Evolutionary conservation across 2,329 filamentous ascomycete species (phyloP), one percentile per base, ranked within the genome.

Genomic region (Emergomyces africanus): DNA sequence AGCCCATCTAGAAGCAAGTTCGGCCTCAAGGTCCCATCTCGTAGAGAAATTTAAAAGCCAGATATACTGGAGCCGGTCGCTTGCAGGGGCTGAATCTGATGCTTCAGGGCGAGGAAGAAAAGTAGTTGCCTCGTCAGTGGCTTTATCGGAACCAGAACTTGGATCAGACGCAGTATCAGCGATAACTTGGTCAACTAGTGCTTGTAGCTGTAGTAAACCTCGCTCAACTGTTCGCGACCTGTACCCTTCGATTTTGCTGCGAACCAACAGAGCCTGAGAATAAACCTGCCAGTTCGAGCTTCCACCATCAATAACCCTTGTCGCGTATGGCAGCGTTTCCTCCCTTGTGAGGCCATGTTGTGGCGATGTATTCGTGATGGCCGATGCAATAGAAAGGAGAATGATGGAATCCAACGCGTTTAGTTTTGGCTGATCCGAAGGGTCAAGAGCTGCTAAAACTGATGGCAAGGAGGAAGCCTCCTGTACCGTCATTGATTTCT

Each of bases 231-330:
- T 99, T 58, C 92, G 81, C 57, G 91, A 89, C 57, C 84, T 83
- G 73, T 95, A 91, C 0, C 91, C 81, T 72, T 99, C 94, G 58
- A 97, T 92, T 18, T 94, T 82, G 61, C 89, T 95, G 50, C 94
- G 83, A 1, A 97, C 88, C 0, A 99, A 79, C 9, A 99, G 78
- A 0, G 90, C 94, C 69, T 97, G 91, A 0, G 94, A 96, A 70
- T 97, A 97, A 39, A 96, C 86, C 71, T 97, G 94, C 94, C 94
- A 99, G 72, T 97, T 99, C 0, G 90, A 92, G 51, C 88, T 88
- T 65, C 92, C 91, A 61, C 94, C 90, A 9, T 88, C 83, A 1
- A 99, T 79, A 0, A 97, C 94, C 46, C 94, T 84, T 1, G 86
- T 87, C 0, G 94, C 94, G 69, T 92, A 99, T 0, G 94, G 94